Evolutionary conservation across 495 filamentous ascomycete species (phyloP), one percentile per base, ranked within the genome.

Genomic region (Penicillium fimorum): DNA sequence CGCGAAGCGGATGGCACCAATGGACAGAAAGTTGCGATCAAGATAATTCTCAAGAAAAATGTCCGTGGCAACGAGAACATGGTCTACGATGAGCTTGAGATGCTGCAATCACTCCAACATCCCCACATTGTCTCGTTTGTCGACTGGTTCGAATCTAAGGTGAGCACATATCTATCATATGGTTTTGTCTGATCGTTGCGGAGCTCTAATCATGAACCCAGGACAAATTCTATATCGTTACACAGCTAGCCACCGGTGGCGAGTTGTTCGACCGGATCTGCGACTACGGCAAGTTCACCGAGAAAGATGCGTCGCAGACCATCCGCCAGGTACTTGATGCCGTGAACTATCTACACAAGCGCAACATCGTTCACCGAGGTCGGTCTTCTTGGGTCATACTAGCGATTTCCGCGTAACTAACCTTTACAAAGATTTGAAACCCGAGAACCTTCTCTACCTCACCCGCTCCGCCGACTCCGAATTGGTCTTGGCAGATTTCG

Each of bases 181-280:
- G 22, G 4, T 18, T 27, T 5, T 6, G 10, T 3, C 25, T 25
- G 13, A 43, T 18, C 25, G 20, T 50, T 22, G 15, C 18, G 13
- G 11, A 5, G 37, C 17, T 47, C 62, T 70, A 41, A 70, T 47
- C 0, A 2, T 5, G 42, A 37, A 43, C 0, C 11, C 59, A 97
- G 93, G 94, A 99, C 78, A 99, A 99, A 79, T 99, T 96, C 77
- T 99, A 99, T 72, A 99, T 99, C 62, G 93, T 99, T 68, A 99
- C 94, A 40, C 88, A 99, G 70, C 80, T 99, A 27, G 95, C 95
- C 42, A 96, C 90, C 5, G 94, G 94, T 58, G 94, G 94, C 75
- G 94, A 99, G 73, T 76, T 99, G 54, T 99, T 99, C 72, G 94
- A 99, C 71, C 85, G 94, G 25, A 99, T 99, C 70, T 99, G 94